These are phyloP conservation scores for Cladosporium sp. DNA, from an alignment of 2,329 filamentous ascomycete genomes.

Conservation along the genomic window DNA sequence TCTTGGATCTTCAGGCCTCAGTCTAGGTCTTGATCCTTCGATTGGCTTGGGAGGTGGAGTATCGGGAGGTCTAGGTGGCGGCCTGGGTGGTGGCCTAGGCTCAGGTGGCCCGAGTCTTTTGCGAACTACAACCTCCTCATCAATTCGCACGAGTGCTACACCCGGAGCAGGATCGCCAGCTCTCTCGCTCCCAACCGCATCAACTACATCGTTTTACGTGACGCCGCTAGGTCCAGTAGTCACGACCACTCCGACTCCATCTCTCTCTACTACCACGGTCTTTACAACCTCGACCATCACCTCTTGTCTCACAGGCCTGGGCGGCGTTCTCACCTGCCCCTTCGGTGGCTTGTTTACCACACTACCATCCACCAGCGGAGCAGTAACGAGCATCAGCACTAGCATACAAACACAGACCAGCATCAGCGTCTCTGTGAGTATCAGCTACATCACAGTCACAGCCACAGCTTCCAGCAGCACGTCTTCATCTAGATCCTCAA, in stretches of 20 bases:
- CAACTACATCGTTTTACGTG: not conserved
- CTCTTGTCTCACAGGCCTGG: conserved; percentile 24
- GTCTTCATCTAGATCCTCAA: not conserved
- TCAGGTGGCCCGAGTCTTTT: not conserved
- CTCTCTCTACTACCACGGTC: conserved; percentile 27
- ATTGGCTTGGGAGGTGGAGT: conserved; percentile 1
- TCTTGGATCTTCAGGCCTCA: conserved; percentile 14
- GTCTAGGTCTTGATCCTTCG: not conserved
- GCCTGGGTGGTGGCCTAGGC: not conserved
- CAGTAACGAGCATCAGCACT: conserved; percentile 8
- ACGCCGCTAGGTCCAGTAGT: not conserved
- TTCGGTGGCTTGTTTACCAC: conserved; percentile 20
- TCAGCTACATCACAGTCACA: not conserved
- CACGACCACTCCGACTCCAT: conserved; percentile 19
- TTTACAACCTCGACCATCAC: conserved; percentile 28
- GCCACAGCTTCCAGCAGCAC: not conserved
- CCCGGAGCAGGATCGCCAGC: not conserved
- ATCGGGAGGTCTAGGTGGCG: conserved; percentile 1
- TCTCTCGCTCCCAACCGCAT: not conserved
- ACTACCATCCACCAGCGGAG: conserved; percentile 10
- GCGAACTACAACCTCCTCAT: not conserved
- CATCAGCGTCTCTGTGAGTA: not conserved
- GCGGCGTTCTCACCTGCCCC: conserved; percentile 21
- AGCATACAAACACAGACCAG: not conserved
- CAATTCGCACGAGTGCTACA: not conserved